A percentile compares a stretch with the other conserved stretches of the same genome.
Conservation (phyloP, 371 early-diverging fungal species). For the Mucor ambiguus region DNA sequence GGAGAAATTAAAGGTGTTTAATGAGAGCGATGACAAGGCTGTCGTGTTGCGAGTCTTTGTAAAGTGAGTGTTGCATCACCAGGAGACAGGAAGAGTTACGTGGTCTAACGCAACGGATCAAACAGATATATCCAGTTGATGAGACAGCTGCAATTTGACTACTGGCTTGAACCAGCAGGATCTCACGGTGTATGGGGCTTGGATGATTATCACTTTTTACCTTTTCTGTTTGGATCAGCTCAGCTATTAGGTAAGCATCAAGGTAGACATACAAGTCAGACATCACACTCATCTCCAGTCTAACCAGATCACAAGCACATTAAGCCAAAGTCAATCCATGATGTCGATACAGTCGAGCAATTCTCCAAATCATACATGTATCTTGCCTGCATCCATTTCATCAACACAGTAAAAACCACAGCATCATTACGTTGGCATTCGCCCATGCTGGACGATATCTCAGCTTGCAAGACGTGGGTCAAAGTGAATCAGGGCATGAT, state of each 20-base stretch:
- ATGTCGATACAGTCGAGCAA: slow-evolving; percentile 80
- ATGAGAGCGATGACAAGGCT: slow-evolving; percentile 67
- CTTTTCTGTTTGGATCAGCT: slow-evolving; percentile 94
- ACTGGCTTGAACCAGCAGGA: slow-evolving; percentile 99
- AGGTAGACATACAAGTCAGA: background rate
- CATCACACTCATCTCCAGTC: background rate
- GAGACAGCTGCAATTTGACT: slow-evolving; percentile 87
- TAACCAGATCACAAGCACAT: slow-evolving; percentile 72
- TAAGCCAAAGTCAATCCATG: slow-evolving; percentile 87
- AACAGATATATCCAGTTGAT: slow-evolving; percentile 85
- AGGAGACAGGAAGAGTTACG: background rate
- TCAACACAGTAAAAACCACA: slow-evolving; percentile 72
- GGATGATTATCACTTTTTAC: slow-evolving; percentile 98
- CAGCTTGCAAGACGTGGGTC: slow-evolving; percentile 88
- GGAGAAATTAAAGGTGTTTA: slow-evolving; percentile 71
- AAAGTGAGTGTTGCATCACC: slow-evolving; percentile 34
- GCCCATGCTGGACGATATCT: slow-evolving; percentile 97
- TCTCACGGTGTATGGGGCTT: slow-evolving; percentile 99
- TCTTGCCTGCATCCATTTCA: slow-evolving; percentile 88
- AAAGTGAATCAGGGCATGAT: slow-evolving; percentile 96
- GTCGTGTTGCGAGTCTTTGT: slow-evolving; percentile 85
- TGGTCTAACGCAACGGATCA: background rate
- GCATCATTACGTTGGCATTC: slow-evolving; percentile 83
- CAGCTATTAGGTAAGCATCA: slow-evolving; percentile 74
- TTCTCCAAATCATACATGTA: slow-evolving; percentile 91